phyloP scores from a whole-genome alignment of 192 early-diverging fungal genomes.

The Coemansia sp. region DNA sequence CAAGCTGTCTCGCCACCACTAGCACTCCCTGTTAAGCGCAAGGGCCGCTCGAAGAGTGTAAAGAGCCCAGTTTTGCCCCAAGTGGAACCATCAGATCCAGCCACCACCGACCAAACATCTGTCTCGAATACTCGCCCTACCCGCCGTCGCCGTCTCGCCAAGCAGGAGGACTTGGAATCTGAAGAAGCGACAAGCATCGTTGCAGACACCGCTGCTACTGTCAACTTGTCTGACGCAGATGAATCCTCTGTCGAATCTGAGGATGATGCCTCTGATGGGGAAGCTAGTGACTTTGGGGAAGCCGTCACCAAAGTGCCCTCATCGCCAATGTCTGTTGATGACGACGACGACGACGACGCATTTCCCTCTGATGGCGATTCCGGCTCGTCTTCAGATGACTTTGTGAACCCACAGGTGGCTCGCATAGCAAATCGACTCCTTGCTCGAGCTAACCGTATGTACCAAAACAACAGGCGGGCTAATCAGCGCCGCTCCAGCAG shows the following conservation, averaged over 20 bases:
- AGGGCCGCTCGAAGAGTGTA: neutral
- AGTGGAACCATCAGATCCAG: neutral
- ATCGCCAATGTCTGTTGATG: neutral
- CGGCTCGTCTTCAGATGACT: constrained; percentile 1
- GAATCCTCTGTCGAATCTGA: neutral
- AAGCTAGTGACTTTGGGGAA: neutral
- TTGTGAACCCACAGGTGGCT: neutral
- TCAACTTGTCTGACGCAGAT: neutral
- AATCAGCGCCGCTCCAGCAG: neutral
- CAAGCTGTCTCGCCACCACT: neutral
- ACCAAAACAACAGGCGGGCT: neutral
- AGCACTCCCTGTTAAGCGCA: neutral
- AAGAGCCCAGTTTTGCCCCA: neutral
- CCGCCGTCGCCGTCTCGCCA: neutral
- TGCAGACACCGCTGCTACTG: neutral
- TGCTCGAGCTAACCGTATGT: neutral
- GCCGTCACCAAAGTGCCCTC: neutral
- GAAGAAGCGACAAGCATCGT: neutral
- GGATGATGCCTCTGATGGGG: neutral
- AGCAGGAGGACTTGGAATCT: neutral
- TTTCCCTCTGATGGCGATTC: neutral
- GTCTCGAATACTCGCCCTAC: neutral
- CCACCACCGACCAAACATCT: neutral
- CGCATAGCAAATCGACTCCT: neutral
- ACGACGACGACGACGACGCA: neutral